Conservation (phyloP, 2,329 filamentous ascomycete species). For the Cryphonectria radicalis region DNA sequence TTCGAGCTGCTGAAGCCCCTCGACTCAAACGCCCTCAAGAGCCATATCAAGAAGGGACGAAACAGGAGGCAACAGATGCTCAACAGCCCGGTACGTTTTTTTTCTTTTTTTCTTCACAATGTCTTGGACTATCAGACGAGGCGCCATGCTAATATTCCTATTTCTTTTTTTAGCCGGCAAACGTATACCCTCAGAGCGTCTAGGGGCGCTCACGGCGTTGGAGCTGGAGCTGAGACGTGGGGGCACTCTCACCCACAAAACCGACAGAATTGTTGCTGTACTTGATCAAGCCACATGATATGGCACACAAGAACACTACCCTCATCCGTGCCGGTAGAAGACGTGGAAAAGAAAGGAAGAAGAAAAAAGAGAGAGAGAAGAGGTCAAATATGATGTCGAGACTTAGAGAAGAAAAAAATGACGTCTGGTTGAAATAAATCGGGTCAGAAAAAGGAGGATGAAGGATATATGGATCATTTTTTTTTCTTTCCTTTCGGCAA, state of each 20-base stretch:
- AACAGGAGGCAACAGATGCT: conserved; percentile 94
- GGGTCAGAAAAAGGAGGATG: conserved; percentile 15
- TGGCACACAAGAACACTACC: not conserved
- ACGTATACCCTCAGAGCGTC: conserved; percentile 30
- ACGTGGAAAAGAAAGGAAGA: not conserved
- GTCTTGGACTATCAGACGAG: no score
- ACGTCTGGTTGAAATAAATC: conserved; percentile 7
- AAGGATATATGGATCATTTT: conserved; percentile 1
- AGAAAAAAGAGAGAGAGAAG: conserved; percentile 2
- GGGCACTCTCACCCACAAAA: not conserved
- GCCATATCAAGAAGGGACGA: conserved; percentile 96
- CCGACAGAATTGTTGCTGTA: not conserved
- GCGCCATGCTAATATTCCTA: not conserved
- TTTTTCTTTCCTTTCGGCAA: not conserved
- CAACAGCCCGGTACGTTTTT: conserved; percentile 83
- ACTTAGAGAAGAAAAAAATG: not conserved
- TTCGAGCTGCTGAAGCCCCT: conserved; percentile 96
- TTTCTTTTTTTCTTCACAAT: no score
- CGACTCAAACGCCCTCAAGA: conserved; percentile 95
- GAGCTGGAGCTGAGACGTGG: conserved; percentile 7
- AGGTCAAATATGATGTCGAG: conserved; percentile 11
- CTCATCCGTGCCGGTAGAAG: not conserved
- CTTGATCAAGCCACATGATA: not conserved
- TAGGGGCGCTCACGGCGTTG: conserved; percentile 15
- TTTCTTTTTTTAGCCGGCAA: conserved; percentile 24